These are phyloP conservation scores for Pholiota adiposa DNA, from an alignment of 1,284 basidiomycete genomes.

Conservation along the genomic window DNA sequence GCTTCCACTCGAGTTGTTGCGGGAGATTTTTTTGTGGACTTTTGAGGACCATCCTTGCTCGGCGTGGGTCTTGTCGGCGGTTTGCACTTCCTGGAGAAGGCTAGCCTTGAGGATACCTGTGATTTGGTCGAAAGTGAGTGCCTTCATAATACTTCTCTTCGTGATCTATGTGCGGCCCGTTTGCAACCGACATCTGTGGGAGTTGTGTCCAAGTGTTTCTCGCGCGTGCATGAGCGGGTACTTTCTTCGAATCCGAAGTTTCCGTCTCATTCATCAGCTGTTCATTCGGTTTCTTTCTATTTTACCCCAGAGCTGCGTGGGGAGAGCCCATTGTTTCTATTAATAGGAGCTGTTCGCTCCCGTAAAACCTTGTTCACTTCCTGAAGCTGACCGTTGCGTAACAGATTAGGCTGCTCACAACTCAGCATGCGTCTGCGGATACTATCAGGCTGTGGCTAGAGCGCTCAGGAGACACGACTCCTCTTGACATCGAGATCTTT, in stretches of 20 bases:
- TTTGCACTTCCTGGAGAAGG: slow-evolving; percentile 65
- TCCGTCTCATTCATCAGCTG: background rate
- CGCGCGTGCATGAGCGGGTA: background rate
- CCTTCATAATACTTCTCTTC: background rate
- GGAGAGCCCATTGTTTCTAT: slow-evolving; percentile 13
- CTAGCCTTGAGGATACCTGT: slow-evolving; percentile 65
- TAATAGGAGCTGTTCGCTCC: slow-evolving; percentile 17
- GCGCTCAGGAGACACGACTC: slow-evolving; percentile 66
- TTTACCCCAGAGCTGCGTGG: slow-evolving; percentile 3
- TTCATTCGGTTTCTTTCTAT: background rate
- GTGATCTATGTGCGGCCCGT: slow-evolving; percentile 7
- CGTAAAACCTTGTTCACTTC: slow-evolving; percentile 5
- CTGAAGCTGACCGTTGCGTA: slow-evolving; percentile 8
- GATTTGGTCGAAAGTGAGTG: slow-evolving; percentile 74
- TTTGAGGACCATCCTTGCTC: slow-evolving; percentile 70
- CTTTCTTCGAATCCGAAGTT: background rate
- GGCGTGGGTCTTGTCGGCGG: slow-evolving; percentile 71
- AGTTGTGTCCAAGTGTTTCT: slow-evolving; percentile 8
- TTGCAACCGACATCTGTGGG: slow-evolving; percentile 6
- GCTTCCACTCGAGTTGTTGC: slow-evolving; percentile 67
- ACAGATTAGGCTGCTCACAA: slow-evolving; percentile 74
- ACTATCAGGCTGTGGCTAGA: slow-evolving; percentile 80
- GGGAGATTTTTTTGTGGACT: slow-evolving; percentile 65
- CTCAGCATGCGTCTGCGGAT: slow-evolving; percentile 70
- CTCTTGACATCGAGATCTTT: slow-evolving; percentile 79